Conservation (phyloP, 768 basidiomycete genomes). For the Lactarius sp. region DNA sequence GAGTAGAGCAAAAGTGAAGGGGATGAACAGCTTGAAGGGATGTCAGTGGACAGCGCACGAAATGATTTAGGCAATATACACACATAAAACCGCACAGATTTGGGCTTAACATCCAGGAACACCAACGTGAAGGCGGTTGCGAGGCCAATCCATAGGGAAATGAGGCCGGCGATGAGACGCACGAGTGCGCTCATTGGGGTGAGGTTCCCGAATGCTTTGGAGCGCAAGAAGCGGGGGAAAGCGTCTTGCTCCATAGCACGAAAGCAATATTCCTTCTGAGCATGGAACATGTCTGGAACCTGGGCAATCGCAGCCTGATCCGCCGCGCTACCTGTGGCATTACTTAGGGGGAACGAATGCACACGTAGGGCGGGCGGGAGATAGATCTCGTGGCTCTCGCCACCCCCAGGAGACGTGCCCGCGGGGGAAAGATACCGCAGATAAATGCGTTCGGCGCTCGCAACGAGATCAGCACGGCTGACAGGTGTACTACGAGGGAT, state of each 20-base stretch:
- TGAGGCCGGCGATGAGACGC: slow-evolving; percentile 76
- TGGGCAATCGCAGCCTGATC: slow-evolving; percentile 80
- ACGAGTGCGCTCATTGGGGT: slow-evolving; percentile 88
- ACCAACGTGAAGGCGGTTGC: slow-evolving; percentile 86
- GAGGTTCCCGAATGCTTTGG: slow-evolving; percentile 97
- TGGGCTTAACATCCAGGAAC: slow-evolving; percentile 91
- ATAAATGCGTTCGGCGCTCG: slow-evolving; percentile 94
- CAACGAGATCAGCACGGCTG: slow-evolving; percentile 82
- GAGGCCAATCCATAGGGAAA: slow-evolving; percentile 93
- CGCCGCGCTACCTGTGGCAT: slow-evolving; percentile 62
- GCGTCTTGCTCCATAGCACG: slow-evolving; percentile 94
- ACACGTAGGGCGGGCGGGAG: slow-evolving; percentile 91
- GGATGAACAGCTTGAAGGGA: slow-evolving; percentile 75
- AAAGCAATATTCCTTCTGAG: slow-evolving; percentile 97
- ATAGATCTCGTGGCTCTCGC: slow-evolving; percentile 96
- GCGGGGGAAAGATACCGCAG: slow-evolving; percentile 87
- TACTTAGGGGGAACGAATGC: slow-evolving; percentile 81
- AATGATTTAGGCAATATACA: slow-evolving; percentile 36
- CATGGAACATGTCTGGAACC: slow-evolving; percentile 94
- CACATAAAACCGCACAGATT: slow-evolving; percentile 91
- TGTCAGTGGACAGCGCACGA: slow-evolving; percentile 15
- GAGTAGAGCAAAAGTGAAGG: slow-evolving; percentile 84
- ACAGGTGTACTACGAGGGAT: slow-evolving; percentile 91
- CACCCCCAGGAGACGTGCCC: slow-evolving; percentile 66
- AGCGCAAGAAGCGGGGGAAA: slow-evolving; percentile 88